phyloP scores from a whole-genome alignment of 2,329 filamentous ascomycete genomes.

The Annulohypoxylon truncatum region DNA sequence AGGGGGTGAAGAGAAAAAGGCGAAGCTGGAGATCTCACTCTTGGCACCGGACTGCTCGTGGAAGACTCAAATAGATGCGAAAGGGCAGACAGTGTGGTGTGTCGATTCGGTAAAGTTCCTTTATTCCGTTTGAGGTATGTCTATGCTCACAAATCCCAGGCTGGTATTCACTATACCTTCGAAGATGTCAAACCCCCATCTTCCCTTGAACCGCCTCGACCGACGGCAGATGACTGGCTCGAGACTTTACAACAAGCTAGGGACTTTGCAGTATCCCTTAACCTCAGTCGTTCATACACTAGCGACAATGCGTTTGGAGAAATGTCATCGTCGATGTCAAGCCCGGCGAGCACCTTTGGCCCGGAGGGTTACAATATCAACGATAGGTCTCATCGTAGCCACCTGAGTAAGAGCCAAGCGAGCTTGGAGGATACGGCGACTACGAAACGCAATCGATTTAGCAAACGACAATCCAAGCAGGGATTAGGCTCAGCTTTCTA shows the following conservation, averaged over 20 bases:
- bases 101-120: slow-evolving; percentile 85
- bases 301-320: slow-evolving; percentile 75
- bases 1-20: slow-evolving; percentile 94
- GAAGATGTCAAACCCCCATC: slow-evolving; percentile 85
- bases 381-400: slow-evolving; percentile 67
- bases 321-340: slow-evolving; percentile 78
- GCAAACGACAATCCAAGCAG: slow-evolving; percentile 92
- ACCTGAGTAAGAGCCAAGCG: slow-evolving; percentile 69
- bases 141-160: slow-evolving; percentile 61
- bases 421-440: slow-evolving; percentile 62
- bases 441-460: slow-evolving; percentile 77
- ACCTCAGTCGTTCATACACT: slow-evolving; percentile 72
- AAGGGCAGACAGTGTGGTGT: slow-evolving; percentile 87
- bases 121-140: slow-evolving; percentile 17
- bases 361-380: slow-evolving; percentile 61
- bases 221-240: slow-evolving; percentile 89
- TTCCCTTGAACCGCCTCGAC: slow-evolving; percentile 65
- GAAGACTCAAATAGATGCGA: slow-evolving; percentile 84
- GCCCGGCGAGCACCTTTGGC: slow-evolving; percentile 78
- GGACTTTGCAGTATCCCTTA: slow-evolving; percentile 83
- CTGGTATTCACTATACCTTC: slow-evolving; percentile 90
- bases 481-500: slow-evolving; percentile 91
- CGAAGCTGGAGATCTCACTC: slow-evolving; percentile 92
- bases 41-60: slow-evolving; percentile 80
- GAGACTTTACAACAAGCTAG: slow-evolving; percentile 87